phyloP scores from a whole-genome alignment of 371 early-diverging fungal species.

The Dichotomocladium elegans region DNA sequence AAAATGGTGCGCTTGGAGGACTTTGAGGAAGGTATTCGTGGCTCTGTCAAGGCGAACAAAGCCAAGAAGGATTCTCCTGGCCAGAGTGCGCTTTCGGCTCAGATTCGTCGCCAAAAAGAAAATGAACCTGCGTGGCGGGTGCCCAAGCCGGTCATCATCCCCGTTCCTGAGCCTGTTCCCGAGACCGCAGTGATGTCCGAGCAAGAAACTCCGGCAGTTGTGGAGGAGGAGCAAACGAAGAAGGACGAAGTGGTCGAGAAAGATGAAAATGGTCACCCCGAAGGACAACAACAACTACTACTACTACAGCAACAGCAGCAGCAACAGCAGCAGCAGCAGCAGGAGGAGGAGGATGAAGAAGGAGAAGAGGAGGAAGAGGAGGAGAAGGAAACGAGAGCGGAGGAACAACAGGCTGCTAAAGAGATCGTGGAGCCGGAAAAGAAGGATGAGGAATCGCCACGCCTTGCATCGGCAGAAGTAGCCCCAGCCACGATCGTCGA shows the following conservation, averaged over 20 bases:
- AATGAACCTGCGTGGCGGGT: constrained; percentile 1
- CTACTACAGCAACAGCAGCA: not conserved
- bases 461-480: too few species aligned
- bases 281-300: constrained; percentile 1
- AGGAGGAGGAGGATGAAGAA: not conserved
- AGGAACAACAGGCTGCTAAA: not conserved
- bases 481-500: too few species aligned
- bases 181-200: not conserved
- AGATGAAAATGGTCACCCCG: not conserved
- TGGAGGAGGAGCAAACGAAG: not conserved
- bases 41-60: constrained; percentile 13
- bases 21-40: constrained; percentile 32
- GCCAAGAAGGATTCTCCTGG: constrained; percentile 6
- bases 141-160: not conserved
- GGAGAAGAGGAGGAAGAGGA: not conserved
- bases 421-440: not conserved
- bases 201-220: not conserved
- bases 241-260: not conserved
- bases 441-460: not conserved
- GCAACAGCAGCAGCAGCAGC: constrained; percentile 1
- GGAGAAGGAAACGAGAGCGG: constrained; percentile 5
- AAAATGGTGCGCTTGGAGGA: constrained; percentile 46
- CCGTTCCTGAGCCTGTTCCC: not conserved
- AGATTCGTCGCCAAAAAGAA: not conserved
- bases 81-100: constrained; percentile 1